These are phyloP conservation scores for Boletus calvinii DNA, from an alignment of 1,284 basidiomycete genomes.

Conservation along the genomic window DNA sequence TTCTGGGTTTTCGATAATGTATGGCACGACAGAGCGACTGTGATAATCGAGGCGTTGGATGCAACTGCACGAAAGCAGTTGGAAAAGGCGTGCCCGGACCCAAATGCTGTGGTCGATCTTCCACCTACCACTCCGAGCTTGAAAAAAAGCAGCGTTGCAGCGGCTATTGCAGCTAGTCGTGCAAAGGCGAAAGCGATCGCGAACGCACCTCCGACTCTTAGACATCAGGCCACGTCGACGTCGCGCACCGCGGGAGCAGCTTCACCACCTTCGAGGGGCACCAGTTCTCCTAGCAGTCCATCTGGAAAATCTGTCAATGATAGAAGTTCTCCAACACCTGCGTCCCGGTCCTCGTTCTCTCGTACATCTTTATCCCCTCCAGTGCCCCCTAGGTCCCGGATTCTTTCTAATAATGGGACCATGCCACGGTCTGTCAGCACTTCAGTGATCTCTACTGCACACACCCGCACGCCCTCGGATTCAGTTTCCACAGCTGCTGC, in stretches of 20 bases:
- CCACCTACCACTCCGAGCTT: conserved; percentile 48
- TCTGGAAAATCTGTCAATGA: conserved; percentile 30
- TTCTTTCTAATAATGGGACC: conserved; percentile 38
- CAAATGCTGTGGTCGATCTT: conserved; percentile 40
- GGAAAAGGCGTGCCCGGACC: conserved; percentile 77
- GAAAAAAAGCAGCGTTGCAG: conserved; percentile 78
- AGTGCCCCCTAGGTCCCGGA: conserved; percentile 46
- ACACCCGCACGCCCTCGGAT: conserved; percentile 45
- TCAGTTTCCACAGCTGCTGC: conserved; percentile 45
- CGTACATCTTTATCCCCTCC: conserved; percentile 42
- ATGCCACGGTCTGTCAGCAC: conserved; percentile 43
- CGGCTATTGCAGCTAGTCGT: conserved; percentile 79
- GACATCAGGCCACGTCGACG: conserved; percentile 73
- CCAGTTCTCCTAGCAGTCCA: conserved; percentile 41
- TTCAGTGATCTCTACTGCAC: conserved; percentile 33
- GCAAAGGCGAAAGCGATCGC: conserved; percentile 83
- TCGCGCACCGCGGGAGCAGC: conserved; percentile 48
- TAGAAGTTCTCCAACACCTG: conserved; percentile 42
- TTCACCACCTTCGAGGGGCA: conserved; percentile 45
- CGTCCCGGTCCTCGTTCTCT: conserved; percentile 40
- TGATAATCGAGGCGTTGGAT: conserved; percentile 73
- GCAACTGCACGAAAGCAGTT: conserved; percentile 74
- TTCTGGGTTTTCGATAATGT: conserved; percentile 83
- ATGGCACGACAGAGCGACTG: conserved; percentile 70
- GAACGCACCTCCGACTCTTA: conserved; percentile 68